Percentiles rank a stretch among this genome's conserved stretches.
These are phyloP conservation scores for Sanghuangporus sanghuang DNA, from an alignment of 1,284 basidiomycete species.

Conservation along the genomic window DNA sequence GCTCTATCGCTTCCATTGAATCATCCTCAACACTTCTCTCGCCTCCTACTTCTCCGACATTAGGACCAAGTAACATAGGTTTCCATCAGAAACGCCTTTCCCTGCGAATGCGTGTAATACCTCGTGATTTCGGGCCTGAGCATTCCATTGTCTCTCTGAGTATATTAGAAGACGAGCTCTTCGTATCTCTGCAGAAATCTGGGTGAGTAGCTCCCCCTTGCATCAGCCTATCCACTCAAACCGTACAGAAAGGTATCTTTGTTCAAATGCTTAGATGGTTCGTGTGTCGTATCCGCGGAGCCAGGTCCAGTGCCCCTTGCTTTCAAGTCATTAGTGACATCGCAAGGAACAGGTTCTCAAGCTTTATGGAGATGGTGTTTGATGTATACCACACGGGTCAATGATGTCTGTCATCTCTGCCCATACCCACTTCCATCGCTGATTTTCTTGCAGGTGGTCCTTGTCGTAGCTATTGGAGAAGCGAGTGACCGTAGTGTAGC, in stretches of 20 bases:
- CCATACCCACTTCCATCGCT: background rate
- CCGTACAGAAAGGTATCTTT: slow-evolving; percentile 16
- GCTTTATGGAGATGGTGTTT: slow-evolving; percentile 46
- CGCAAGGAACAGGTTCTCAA: slow-evolving; percentile 13
- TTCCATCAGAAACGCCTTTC: slow-evolving; percentile 26
- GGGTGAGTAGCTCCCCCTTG: slow-evolving; percentile 39
- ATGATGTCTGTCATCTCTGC: slow-evolving; percentile 36
- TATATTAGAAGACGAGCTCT: slow-evolving; percentile 35
- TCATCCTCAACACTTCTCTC: slow-evolving; percentile 26
- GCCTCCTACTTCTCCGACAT: slow-evolving; percentile 25
- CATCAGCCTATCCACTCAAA: background rate
- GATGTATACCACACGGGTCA: slow-evolving; percentile 34
- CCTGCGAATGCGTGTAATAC: slow-evolving; percentile 48
- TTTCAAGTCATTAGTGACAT: background rate
- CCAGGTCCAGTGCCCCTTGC: slow-evolving; percentile 2
- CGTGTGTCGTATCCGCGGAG: slow-evolving; percentile 19
- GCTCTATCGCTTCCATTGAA: slow-evolving; percentile 9
- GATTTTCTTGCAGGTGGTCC: background rate
- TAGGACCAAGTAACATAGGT: slow-evolving; percentile 12
- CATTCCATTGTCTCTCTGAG: slow-evolving; percentile 41
- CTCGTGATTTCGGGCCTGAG: slow-evolving; percentile 35
- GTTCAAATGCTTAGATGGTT: slow-evolving; percentile 23
- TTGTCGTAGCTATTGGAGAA: slow-evolving; percentile 13
- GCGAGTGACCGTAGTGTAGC: background rate
- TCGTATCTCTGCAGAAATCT: slow-evolving; percentile 48